Conservation (phyloP, 768 basidiomycete species). For the Tylopilus rubrobrunneus region DNA sequence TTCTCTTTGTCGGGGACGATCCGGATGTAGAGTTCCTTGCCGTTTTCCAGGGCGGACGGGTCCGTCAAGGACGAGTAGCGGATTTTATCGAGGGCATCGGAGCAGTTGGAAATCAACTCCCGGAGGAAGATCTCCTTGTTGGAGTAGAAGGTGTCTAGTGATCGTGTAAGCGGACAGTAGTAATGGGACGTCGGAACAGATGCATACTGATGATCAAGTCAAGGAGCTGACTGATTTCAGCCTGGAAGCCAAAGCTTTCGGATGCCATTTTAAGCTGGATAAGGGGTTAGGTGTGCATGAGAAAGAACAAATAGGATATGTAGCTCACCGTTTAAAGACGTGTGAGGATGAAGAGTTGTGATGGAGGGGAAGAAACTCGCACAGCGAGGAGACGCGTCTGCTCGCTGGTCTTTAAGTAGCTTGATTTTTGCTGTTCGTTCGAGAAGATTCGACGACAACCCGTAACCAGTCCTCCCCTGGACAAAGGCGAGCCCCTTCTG, state of each 20-base stretch:
- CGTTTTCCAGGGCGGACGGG: conserved; percentile 80
- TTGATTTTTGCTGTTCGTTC: conserved; percentile 29
- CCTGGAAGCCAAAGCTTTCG: conserved; percentile 95
- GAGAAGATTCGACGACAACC: conserved; percentile 40
- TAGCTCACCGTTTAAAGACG: conserved; percentile 15
- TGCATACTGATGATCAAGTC: conserved; percentile 96
- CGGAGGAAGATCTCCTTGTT: conserved; percentile 99
- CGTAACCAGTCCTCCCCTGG: conserved; percentile 11
- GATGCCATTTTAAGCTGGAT: conserved; percentile 53
- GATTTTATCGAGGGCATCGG: conserved; percentile 99
- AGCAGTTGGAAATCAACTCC: conserved; percentile 94
- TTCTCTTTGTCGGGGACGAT: conserved; percentile 96
- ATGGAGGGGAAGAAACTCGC: conserved; percentile 5
- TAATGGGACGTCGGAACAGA: background rate
- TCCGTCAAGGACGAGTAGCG: conserved; percentile 96
- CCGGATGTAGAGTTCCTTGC: conserved; percentile 92
- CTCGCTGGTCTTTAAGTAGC: conserved; percentile 35
- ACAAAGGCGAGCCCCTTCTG: conserved; percentile 24
- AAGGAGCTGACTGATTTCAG: conserved; percentile 97
- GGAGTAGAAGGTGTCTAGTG: conserved; percentile 95
- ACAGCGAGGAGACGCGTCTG: conserved; percentile 15
- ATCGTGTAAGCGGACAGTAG: conserved; percentile 8
- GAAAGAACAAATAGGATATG: background rate
- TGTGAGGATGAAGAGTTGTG: conserved; percentile 7
- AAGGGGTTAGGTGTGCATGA: conserved; percentile 10